Evolutionary conservation across 2,329 filamentous ascomycete species (phyloP).

Genomic region (Stachybotrys echinatus): DNA sequence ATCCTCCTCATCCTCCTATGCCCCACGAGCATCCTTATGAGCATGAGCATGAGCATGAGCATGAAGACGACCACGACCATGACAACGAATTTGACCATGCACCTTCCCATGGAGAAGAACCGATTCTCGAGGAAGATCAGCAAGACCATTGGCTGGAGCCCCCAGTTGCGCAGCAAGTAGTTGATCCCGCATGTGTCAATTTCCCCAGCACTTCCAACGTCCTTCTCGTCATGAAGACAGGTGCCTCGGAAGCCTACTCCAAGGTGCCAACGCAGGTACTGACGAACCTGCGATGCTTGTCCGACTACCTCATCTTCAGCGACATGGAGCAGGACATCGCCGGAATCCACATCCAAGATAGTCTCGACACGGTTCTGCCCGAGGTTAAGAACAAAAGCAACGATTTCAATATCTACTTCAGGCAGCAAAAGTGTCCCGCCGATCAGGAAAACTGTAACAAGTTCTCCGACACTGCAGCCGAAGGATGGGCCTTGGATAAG

Average conservation of each 20-base stretch:
- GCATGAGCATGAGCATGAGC: too few relatives aligned
- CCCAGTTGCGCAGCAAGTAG: constrained; percentile 9
- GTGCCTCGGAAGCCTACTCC: constrained; percentile 47
- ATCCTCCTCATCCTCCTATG: neutral
- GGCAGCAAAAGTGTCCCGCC: constrained; percentile 38
- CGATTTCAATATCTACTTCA: constrained; percentile 46
- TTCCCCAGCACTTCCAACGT: constrained; percentile 41
- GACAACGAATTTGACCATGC: too few relatives aligned
- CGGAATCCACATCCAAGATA: constrained; percentile 39
- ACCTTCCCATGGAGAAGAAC: neutral
- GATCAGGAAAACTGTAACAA: constrained; percentile 40
- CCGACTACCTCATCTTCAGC: constrained; percentile 51
- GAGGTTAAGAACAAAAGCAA: constrained; percentile 36
- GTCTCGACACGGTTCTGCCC: constrained; percentile 37
- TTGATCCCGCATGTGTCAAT: constrained; percentile 25
- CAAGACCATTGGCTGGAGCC: neutral
- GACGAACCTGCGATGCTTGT: constrained; percentile 44
- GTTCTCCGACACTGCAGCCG: constrained; percentile 15
- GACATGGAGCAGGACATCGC: constrained; percentile 47
- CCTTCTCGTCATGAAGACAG: constrained; percentile 52
- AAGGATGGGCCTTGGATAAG: constrained; percentile 52
- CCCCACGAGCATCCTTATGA: neutral
- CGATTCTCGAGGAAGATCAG: neutral
- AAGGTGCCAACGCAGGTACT: constrained; percentile 49
- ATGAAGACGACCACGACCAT: too few relatives aligned